Base-by-base conservation (phyloP, 768 basidiomycete species). In the Boletellus ananiceps region DNA sequence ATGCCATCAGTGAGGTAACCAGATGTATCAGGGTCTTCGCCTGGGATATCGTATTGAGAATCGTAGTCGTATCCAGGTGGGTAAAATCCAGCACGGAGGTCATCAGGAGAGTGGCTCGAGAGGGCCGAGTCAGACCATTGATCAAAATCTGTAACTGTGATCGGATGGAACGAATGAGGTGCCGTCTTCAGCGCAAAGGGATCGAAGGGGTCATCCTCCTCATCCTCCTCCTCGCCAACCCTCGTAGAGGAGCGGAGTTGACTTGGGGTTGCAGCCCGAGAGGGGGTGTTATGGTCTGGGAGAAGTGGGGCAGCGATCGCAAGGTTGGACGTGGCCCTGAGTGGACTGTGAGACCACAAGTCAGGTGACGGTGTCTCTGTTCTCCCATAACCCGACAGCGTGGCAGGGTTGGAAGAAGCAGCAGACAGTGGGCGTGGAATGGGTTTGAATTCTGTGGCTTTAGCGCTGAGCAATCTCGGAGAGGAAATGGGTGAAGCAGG, bases 291-390 rank as follows among this genome's bases (percentile, higher is more conserved):
- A 50, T 78, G 79, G 52, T 91, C 88, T 40, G 89, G 86, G 39
- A 93, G 76, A 19, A 96, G 74, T 5, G 93, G 93, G 0, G 91
- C 88, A 8, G 93, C 93, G 52, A 95, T 93, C 32, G 93, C 93
- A 8, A 96, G 78, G 63, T 92, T 95, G 13, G 88, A 88, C 1
- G 83, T 80, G 0, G 82, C 81, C 52, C 88, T 77, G 29, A 77
- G 77, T 35, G 79, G 81, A 48, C 64, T 70, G 64, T 89, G 88
- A 2, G 89, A 81, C 92, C 93, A 95, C 46, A 92, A 65, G 72
- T 94, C 93, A 12, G 89, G 89, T 7, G 89, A 89, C n/a, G 88
- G 85, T 1, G 89, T 90, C 51, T 91, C 88, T 8, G 81, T 80
- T 37, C 89, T 76, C 14, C 62, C 55, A 66, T 70, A 71, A 41